phyloP scores from a whole-genome alignment of 129 eudicot species.

The Tagetes patula region DNA sequence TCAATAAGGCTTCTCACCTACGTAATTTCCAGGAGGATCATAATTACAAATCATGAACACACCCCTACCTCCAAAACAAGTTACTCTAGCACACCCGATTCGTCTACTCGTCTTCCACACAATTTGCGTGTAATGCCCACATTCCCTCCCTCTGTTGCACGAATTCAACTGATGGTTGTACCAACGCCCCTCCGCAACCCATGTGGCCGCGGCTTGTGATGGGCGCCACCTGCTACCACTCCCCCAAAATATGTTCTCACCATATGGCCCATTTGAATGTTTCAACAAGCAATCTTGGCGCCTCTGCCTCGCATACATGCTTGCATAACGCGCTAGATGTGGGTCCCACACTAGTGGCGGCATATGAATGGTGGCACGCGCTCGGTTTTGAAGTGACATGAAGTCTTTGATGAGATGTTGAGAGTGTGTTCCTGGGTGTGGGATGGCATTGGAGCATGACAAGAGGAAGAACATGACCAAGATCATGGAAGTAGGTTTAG shows the following conservation, averaged over 20 bases:
- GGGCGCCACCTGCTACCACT: slow-evolving; percentile 62
- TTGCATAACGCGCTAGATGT: slow-evolving; percentile 52
- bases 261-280: slow-evolving; percentile 80
- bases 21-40: slow-evolving; percentile 83
- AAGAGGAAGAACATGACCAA: slow-evolving; percentile 31
- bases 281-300: slow-evolving; percentile 52
- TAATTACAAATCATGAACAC: slow-evolving; percentile 75
- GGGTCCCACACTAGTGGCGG: slow-evolving; percentile 62
- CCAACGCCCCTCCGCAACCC: slow-evolving; percentile 67
- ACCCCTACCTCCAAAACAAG: slow-evolving; percentile 60
- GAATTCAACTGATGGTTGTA: slow-evolving; percentile 61
- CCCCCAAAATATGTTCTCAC: slow-evolving; percentile 86
- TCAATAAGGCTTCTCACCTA: slow-evolving; percentile 82
- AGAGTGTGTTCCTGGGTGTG: slow-evolving; percentile 4
- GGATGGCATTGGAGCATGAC: slow-evolving; percentile 33
- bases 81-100: slow-evolving; percentile 74
- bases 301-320: slow-evolving; percentile 59
- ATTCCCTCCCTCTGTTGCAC: slow-evolving; percentile 48
- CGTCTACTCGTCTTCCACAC: slow-evolving; percentile 66
- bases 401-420: slow-evolving; percentile 35
- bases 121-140: slow-evolving; percentile 87
- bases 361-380: slow-evolving; percentile 48
- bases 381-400: slow-evolving; percentile 55
- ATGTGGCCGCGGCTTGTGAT: slow-evolving; percentile 54
- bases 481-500: slow-evolving; percentile 30